Conservation (phyloP, 169 alveolate genomes). For the Plasmodium falciparum region DNA sequence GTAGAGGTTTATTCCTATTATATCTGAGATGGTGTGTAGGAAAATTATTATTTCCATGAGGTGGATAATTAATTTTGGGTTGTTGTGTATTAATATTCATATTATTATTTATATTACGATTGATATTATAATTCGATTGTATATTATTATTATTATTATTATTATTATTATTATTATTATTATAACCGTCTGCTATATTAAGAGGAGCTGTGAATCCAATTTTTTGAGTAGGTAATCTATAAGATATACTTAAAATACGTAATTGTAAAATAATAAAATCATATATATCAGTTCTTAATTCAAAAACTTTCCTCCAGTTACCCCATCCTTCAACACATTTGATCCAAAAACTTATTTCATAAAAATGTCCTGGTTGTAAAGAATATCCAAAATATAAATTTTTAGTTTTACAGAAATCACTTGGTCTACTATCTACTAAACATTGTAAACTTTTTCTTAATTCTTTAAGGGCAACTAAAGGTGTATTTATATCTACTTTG, state of each 20-base stretch:
- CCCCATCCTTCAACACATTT: slow-evolving; percentile 89
- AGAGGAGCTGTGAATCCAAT: slow-evolving; percentile 81
- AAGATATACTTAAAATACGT: slow-evolving; percentile 79
- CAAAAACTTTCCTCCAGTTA: slow-evolving; percentile 85
- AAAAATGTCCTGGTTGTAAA: slow-evolving; percentile 89
- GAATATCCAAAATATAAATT: slow-evolving; percentile 81
- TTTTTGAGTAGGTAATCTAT: slow-evolving; percentile 83
- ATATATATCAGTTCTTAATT: slow-evolving; percentile 81
- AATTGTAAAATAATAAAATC: slow-evolving; percentile 82
- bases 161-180: neutral
- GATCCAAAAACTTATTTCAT: slow-evolving; percentile 83
- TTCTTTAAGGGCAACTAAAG: slow-evolving; percentile 88
- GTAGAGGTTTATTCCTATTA: slow-evolving; percentile 27
- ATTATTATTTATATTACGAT: neutral
- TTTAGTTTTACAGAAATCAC: slow-evolving; percentile 87
- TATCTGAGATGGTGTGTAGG: slow-evolving; percentile 1
- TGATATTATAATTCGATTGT: neutral
- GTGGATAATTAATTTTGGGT: too few species aligned
- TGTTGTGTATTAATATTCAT: neutral
- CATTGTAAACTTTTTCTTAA: slow-evolving; percentile 80
- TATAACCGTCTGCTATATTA: slow-evolving; percentile 42
- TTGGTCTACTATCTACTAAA: slow-evolving; percentile 87
- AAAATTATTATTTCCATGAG: neutral
- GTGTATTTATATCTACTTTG: slow-evolving; percentile 85
- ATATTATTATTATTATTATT: neutral